Percentiles rank a stretch among this genome's conserved stretches.
These are phyloP conservation scores for Linnemannia exigua DNA, from an alignment of 192 early-diverging fungal genomes.

Conservation along the genomic window DNA sequence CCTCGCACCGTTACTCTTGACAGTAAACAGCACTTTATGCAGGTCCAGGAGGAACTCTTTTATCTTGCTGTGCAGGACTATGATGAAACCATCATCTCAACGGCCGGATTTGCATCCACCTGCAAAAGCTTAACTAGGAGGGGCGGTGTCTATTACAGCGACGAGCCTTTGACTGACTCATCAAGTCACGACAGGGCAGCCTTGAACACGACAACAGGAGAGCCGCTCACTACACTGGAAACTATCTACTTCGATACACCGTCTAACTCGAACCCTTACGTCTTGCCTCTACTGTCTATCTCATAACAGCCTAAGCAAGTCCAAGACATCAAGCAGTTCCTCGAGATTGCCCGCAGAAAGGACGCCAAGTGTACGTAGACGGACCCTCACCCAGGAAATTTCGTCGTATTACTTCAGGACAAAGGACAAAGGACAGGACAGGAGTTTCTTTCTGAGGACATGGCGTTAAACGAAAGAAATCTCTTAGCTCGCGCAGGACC, in stretches of 20 bases:
- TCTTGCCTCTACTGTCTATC: background rate
- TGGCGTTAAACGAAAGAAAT: background rate
- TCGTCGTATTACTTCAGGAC: background rate
- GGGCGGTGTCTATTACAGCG: background rate
- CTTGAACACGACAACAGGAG: background rate
- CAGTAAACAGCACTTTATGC: background rate
- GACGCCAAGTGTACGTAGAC: slow-evolving; percentile 85
- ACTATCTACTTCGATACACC: background rate
- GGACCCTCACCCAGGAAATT: background rate
- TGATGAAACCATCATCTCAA: background rate
- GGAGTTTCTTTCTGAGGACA: background rate
- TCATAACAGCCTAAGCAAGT: slow-evolving; percentile 93
- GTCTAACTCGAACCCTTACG: background rate
- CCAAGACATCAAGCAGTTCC: slow-evolving; percentile 98
- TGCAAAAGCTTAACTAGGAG: background rate
- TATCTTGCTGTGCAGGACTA: background rate
- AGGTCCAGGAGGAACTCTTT: background rate
- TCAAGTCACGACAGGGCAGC: background rate
- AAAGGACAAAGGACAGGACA: background rate
- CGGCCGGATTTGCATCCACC: background rate
- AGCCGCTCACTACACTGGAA: background rate
- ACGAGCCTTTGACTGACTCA: slow-evolving; percentile 33
- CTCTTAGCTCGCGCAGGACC: background rate
- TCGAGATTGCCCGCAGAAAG: slow-evolving; percentile 95
- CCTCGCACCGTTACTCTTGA: background rate